Base-by-base conservation (phyloP, 768 basidiomycete genomes). In the Lentinula aciculospora region DNA sequence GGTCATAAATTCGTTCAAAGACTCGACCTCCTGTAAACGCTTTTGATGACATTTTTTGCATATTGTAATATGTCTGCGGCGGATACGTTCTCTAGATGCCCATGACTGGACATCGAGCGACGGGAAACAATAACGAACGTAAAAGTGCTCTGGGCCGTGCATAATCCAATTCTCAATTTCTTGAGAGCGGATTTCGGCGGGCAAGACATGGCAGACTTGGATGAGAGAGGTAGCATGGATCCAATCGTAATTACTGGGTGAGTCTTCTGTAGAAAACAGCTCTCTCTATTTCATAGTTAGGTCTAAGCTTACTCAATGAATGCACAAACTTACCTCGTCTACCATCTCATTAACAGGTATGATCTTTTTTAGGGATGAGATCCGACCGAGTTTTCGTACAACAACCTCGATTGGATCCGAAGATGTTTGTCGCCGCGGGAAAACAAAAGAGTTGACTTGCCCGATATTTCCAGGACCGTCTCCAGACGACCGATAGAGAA, bases 111-210 rank as follows among this genome's bases (percentile, higher is more conserved):
- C 68, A 9, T 59, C 37, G 49, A 82, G 64, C 0, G 71, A 71
- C 1, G 79, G 79, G 55, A 86, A 84, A 1, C 57, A 59, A 60
- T 81, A 86, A n/a, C 67, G 64, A 57, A 80, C 65, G 56, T 79
- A 88, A 67, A 87, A 90, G 57, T 84, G 82, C 27, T 76, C 67
- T 0, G 82, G 77, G 1, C 85, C 85, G 23, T 75, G 63, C 12
- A 72, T 62, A 3, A 85, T 65, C 85, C 85, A 84, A 0, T 69
- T 63, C 31, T 76, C 66, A 28, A 81, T 58, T n/a, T 29, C 5
- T 65, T 65, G 46, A 72, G 60, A 13, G 66, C 53, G 40, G 19
- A 13, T 59, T 19, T 64, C 61, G 9, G 69, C 65, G 10, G 79
- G 71, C 10, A 80, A 69, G 25, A 82, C 84, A 45, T 71, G 76